Evolutionary conservation across 371 early-diverging fungal species (phyloP).

Genomic region (Mucor lusitanicus): DNA sequence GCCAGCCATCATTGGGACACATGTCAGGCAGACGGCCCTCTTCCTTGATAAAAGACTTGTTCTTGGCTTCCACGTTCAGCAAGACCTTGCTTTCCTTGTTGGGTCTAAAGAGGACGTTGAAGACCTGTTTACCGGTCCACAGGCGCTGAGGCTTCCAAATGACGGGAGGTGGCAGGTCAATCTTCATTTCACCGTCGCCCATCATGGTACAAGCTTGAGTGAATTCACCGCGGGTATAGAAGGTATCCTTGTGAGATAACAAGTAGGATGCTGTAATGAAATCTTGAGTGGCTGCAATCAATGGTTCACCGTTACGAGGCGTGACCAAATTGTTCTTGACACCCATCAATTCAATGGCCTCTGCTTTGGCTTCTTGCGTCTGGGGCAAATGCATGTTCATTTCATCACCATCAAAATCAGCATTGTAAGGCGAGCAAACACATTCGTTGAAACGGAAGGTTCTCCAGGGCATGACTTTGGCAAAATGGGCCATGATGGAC

Average conservation of each 20-base stretch:
- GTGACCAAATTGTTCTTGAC: slow-evolving; percentile 97
- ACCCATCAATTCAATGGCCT: slow-evolving; percentile 98
- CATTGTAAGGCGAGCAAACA: slow-evolving; percentile 99
- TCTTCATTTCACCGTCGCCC: slow-evolving; percentile 75
- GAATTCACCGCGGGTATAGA: slow-evolving; percentile 95
- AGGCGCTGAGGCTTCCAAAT: slow-evolving; percentile 78
- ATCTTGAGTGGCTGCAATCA: slow-evolving; percentile 99
- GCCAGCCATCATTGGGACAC: slow-evolving; percentile 85
- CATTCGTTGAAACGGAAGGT: slow-evolving; percentile 99
- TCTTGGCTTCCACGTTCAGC: slow-evolving; percentile 91
- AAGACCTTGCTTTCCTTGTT: slow-evolving; percentile 69
- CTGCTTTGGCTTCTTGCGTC: slow-evolving; percentile 98
- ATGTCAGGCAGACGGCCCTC: slow-evolving; percentile 70
- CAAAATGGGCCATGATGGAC: slow-evolving; percentile 98
- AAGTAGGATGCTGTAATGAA: slow-evolving; percentile 98
- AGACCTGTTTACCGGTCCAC: slow-evolving; percentile 73
- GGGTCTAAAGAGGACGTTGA: slow-evolving; percentile 87
- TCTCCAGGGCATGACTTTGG: slow-evolving; percentile 95
- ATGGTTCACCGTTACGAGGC: slow-evolving; percentile 93
- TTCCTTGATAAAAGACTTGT: slow-evolving; percentile 70
- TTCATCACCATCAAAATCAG: slow-evolving; percentile 99
- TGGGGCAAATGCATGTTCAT: slow-evolving; percentile 99
- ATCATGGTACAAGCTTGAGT: slow-evolving; percentile 88
- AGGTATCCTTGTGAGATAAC: slow-evolving; percentile 90
- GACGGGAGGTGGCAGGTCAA: slow-evolving; percentile 94